Evolutionary conservation across 306 rosid genomes (phyloP), one percentile per base, ranked within the genome.

Genomic region (Prunus mume): DNA sequence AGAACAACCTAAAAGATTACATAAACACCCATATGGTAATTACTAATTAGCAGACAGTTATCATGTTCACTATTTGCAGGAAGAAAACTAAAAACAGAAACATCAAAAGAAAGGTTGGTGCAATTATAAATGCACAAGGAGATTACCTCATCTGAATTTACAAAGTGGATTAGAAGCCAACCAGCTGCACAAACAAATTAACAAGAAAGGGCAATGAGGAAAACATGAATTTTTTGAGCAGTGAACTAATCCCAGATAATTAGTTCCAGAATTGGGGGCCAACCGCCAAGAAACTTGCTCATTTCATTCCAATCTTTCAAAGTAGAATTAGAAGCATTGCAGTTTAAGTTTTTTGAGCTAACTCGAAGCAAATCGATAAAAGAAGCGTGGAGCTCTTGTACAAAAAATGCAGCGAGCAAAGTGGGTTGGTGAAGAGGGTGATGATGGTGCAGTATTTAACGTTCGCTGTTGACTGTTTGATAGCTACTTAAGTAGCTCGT

Each of bases 131-230:
- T 62, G 47, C 68, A 24, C 47, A 57, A 6, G 65, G 58, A 77
- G 50, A 71, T 57, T 72, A 72, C 96, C 94, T 88, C 93, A 32
- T 73, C 75, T 65, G 88, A 68, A 49, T 43, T 79, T 28, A 78
- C 78, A 74, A 54, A 12, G 22, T 30, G 8, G 63, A 32, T 28
- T 50, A 47, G 58, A 73, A 25, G 47, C 58, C 41, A 57, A 52
- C 60, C n/a, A 0, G 19, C 88, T 81, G 87, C 83, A 83, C 1
- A 64, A 55, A 25, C n/a, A 68, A 72, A 56, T 24, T 24, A 52
- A 30, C 17, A 12, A 78, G 51, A 56, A 49, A 18, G 66, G 66
- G 12, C 25, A 20, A 58, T 41, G 30, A 34, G 17, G 11, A 79
- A 71, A 22, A 52, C 9, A 54, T 6, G 41, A 32, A 13, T 14